Conservation (phyloP, 2,329 filamentous ascomycete genomes). For the Xenoacremonium recifei region DNA sequence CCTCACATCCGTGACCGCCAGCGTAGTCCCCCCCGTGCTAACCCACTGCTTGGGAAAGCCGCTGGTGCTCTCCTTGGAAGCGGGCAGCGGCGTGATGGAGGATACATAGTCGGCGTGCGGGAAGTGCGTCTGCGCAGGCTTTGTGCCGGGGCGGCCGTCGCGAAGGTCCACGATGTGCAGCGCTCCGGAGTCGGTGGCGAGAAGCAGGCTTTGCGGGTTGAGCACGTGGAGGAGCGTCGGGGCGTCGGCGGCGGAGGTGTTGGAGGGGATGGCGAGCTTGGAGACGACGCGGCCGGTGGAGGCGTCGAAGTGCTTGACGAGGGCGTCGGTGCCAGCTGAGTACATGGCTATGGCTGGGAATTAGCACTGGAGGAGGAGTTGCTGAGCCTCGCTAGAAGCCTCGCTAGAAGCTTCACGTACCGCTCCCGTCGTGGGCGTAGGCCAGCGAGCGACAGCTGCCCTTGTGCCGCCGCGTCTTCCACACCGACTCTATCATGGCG, state of each 20-base stretch:
- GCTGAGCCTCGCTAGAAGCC: no score
- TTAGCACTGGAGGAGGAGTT: not conserved
- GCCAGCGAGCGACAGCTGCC: slow-evolving; percentile 83
- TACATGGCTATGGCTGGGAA: slow-evolving; percentile 47
- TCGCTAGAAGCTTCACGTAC: slow-evolving; percentile 49
- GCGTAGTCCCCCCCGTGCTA: slow-evolving; percentile 85
- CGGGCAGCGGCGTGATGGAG: slow-evolving; percentile 78
- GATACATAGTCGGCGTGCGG: slow-evolving; percentile 94
- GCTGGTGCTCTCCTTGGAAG: slow-evolving; percentile 76
- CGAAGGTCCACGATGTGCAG: slow-evolving; percentile 87
- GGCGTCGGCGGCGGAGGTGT: slow-evolving; percentile 58
- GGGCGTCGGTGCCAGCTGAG: slow-evolving; percentile 60
- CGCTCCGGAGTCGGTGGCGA: slow-evolving; percentile 86
- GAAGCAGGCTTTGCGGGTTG: slow-evolving; percentile 82
- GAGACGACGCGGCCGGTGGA: slow-evolving; percentile 67
- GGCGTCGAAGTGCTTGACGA: slow-evolving; percentile 59
- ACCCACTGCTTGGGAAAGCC: slow-evolving; percentile 95
- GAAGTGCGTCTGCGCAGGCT: slow-evolving; percentile 75
- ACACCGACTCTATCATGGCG: slow-evolving; percentile 76
- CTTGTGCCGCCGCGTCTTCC: slow-evolving; percentile 88
- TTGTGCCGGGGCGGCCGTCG: slow-evolving; percentile 54
- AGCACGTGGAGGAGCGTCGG: slow-evolving; percentile 80
- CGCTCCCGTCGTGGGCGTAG: slow-evolving; percentile 75
- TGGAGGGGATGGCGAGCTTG: slow-evolving; percentile 74
- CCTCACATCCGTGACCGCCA: slow-evolving; percentile 86